Conservation (phyloP, 495 filamentous ascomycete genomes). For the Parachaetomium inaequale region DNA sequence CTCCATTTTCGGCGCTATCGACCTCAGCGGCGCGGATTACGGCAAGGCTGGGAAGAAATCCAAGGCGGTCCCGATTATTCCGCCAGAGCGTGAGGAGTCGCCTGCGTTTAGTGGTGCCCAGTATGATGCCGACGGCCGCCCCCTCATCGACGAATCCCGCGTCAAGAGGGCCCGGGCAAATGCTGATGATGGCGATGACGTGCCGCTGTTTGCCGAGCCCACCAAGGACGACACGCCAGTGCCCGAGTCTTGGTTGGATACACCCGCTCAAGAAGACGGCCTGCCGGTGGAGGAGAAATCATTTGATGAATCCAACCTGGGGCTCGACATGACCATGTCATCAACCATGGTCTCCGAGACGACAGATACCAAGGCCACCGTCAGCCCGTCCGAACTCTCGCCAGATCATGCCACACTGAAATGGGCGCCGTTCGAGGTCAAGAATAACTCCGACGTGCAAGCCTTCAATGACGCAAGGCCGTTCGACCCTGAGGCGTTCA, state of each 20-base stretch:
- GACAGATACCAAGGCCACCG: slow-evolving; percentile 47
- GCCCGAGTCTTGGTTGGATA: slow-evolving; percentile 17
- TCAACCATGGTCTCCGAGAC: slow-evolving; percentile 46
- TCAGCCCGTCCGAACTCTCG: slow-evolving; percentile 43
- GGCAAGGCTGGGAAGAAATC: slow-evolving; percentile 62
- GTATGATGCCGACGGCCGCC: slow-evolving; percentile 51
- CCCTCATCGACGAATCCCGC: slow-evolving; percentile 53
- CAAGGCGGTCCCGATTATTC: slow-evolving; percentile 79
- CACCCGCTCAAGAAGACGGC: slow-evolving; percentile 25
- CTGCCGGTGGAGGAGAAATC: slow-evolving; percentile 33
- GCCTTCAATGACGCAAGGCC: slow-evolving; percentile 43
- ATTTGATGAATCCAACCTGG: slow-evolving; percentile 46
- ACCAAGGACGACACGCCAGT: slow-evolving; percentile 34
- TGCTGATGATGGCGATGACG: slow-evolving; percentile 59
- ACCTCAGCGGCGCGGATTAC: slow-evolving; percentile 54
- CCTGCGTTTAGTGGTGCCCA: slow-evolving; percentile 34
- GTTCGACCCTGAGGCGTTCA: slow-evolving; percentile 37
- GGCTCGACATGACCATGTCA: slow-evolving; percentile 42
- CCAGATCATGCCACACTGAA: slow-evolving; percentile 36
- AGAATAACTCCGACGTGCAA: slow-evolving; percentile 34
- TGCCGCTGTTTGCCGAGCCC: slow-evolving; percentile 62
- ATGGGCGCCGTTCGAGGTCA: slow-evolving; percentile 47
- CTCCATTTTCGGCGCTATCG: slow-evolving; percentile 73
- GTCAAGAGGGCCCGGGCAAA: slow-evolving; percentile 67
- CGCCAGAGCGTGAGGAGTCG: slow-evolving; percentile 53